A percentile compares a stretch with the other conserved stretches of the same genome.
Conservation (phyloP, 176 grass and related monocot species). For the Dendrocalamus sinicus region DNA sequence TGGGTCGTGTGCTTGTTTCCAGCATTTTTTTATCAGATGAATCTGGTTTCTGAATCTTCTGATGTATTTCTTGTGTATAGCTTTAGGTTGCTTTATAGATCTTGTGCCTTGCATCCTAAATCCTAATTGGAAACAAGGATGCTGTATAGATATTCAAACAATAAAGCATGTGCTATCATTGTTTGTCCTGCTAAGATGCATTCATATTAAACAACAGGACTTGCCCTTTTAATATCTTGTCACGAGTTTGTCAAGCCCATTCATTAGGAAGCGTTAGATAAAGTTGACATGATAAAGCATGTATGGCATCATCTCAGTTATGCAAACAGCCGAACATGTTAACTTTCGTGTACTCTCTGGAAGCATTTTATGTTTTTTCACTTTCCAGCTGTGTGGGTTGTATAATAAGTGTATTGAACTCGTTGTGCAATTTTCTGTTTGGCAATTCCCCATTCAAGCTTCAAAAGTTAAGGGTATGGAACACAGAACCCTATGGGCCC, state of each 20-base stretch:
- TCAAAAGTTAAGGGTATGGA: neutral
- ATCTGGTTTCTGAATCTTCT: conserved; percentile 4
- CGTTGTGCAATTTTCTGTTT: neutral
- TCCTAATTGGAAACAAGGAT: neutral
- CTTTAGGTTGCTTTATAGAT: neutral
- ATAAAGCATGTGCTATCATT: neutral
- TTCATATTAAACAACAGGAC: neutral
- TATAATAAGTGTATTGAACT: neutral
- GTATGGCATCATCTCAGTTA: neutral
- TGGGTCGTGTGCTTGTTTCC: neutral
- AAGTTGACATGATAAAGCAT: conserved; percentile 17
- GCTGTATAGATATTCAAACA: neutral
- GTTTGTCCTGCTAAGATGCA: neutral
- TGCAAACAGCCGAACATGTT: neutral
- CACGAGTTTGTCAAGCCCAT: neutral
- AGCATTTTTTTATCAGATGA: neutral
- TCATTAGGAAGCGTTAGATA: neutral
- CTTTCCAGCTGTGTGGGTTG: neutral
- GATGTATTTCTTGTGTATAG: neutral
- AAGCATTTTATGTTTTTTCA: neutral
- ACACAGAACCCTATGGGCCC: neutral
- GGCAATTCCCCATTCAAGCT: neutral
- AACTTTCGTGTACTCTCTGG: conserved; percentile 8
- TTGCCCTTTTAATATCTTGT: neutral
- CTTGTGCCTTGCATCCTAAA: conserved; percentile 25